These are phyloP conservation scores for Hypocreales sp. DNA, from an alignment of 2,329 filamentous ascomycete species.

Conservation along the genomic window DNA sequence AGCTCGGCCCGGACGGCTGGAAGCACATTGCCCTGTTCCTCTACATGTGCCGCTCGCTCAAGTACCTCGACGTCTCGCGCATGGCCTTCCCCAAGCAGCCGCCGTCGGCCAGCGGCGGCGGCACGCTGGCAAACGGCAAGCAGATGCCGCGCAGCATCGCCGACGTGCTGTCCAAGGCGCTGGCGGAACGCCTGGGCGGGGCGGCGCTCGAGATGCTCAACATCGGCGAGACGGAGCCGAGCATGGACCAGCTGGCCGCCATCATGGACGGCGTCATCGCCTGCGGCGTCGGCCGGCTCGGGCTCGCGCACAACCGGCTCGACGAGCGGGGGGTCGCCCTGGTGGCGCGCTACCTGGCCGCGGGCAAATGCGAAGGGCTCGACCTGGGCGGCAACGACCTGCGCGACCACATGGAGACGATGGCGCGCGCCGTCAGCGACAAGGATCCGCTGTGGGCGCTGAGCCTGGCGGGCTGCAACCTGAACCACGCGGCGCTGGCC, in stretches of 20 bases:
- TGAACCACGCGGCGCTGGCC: constrained; percentile 57
- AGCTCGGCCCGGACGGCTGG: constrained; percentile 79
- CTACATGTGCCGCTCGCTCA: constrained; percentile 76
- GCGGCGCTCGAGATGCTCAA: constrained; percentile 67
- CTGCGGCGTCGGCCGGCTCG: constrained; percentile 63
- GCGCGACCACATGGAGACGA: constrained; percentile 33
- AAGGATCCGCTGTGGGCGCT: constrained; percentile 58
- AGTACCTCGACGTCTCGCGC: constrained; percentile 73
- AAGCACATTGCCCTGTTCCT: constrained; percentile 80
- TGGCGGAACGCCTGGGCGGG: constrained; percentile 64
- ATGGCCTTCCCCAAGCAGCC: constrained; percentile 53
- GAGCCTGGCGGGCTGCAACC: constrained; percentile 72
- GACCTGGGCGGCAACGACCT: constrained; percentile 79
- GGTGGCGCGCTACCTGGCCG: constrained; percentile 59
- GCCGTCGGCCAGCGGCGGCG: constrained; percentile 10
- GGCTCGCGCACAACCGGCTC: constrained; percentile 70
- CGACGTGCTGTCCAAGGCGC: constrained; percentile 58
- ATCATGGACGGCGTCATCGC: constrained; percentile 73
- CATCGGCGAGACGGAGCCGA: constrained; percentile 64
- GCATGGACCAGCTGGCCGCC: constrained; percentile 51
- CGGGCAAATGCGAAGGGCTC: constrained; percentile 69
- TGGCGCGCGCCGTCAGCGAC: constrained; percentile 36
- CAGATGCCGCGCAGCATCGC: constrained; percentile 19
- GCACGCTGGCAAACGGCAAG: constrained; percentile 15
- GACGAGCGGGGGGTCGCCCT: constrained; percentile 59